Conservation (phyloP, 2,329 filamentous ascomycete genomes). For the Myotisia sp. region DNA sequence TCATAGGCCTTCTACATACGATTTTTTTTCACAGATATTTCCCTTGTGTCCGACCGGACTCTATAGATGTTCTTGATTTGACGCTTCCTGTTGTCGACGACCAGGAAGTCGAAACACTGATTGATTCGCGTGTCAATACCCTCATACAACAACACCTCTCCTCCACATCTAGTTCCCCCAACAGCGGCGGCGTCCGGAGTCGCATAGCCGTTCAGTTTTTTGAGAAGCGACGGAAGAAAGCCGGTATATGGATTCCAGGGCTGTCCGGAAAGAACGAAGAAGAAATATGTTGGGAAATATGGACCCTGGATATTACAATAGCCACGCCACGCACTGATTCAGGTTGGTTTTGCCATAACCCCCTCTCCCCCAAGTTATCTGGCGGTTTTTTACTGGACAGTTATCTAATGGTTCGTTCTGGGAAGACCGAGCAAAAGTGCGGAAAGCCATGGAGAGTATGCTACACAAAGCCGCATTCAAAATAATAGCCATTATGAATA, state of each 20-base stretch:
- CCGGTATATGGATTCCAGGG: slow-evolving; percentile 52
- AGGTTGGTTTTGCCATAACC: slow-evolving; percentile 53
- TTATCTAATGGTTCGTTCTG: not conserved
- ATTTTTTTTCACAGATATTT: slow-evolving; percentile 99
- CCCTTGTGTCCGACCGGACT: slow-evolving; percentile 65
- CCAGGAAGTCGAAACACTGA: slow-evolving; percentile 79
- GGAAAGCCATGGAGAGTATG: slow-evolving; percentile 79
- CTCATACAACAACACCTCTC: slow-evolving; percentile 62
- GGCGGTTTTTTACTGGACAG: not conserved
- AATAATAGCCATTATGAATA: slow-evolving; percentile 73
- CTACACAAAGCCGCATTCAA: slow-evolving; percentile 78
- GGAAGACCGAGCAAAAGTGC: slow-evolving; percentile 71
- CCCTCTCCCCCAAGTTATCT: not conserved
- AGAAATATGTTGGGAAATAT: slow-evolving; percentile 92
- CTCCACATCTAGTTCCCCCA: slow-evolving; percentile 41
- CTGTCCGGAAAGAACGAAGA: slow-evolving; percentile 53
- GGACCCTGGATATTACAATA: slow-evolving; percentile 87
- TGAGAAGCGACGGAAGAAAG: slow-evolving; percentile 74
- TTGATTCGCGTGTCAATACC: slow-evolving; percentile 70
- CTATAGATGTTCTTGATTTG: slow-evolving; percentile 79
- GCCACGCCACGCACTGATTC: slow-evolving; percentile 78
- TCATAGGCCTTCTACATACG: slow-evolving; percentile 71
- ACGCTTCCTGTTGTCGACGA: slow-evolving; percentile 82
- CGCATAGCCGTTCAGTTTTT: slow-evolving; percentile 85
- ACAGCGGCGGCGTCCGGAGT: slow-evolving; percentile 52